phyloP scores from a whole-genome alignment of 2,329 filamentous ascomycete species.

The Fusarium xyrophilum region DNA sequence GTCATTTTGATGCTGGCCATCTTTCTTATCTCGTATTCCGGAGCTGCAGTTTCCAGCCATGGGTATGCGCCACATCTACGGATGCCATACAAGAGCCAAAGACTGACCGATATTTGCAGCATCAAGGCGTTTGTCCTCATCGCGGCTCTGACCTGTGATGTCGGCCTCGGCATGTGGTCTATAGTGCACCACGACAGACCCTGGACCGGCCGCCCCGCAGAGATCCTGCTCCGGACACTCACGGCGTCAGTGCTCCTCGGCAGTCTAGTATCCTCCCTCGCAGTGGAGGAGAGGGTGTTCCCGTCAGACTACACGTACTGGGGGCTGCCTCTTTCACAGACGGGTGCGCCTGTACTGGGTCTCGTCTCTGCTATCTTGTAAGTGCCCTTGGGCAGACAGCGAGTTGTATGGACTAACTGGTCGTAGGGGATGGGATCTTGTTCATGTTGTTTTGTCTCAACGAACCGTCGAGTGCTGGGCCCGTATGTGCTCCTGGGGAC shows the following conservation, averaged over 20 bases:
- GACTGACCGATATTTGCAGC: constrained; percentile 13
- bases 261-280: constrained; percentile 48
- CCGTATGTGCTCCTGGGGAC: constrained; percentile 33
- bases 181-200: constrained; percentile 43
- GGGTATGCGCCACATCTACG: constrained; percentile 25
- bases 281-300: constrained; percentile 48
- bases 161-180: constrained; percentile 47
- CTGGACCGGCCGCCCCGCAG: constrained; percentile 45
- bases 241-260: constrained; percentile 47
- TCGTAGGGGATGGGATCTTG: constrained; percentile 35
- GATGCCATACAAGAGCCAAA: neutral
- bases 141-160: constrained; percentile 44
- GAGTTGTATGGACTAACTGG: constrained; percentile 8
- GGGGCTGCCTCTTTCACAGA: constrained; percentile 42
- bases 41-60: constrained; percentile 29
- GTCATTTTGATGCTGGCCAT: constrained; percentile 45
- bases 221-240: constrained; percentile 43
- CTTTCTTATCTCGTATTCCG: constrained; percentile 42
- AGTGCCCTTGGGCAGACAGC: constrained; percentile 9
- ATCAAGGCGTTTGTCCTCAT: constrained; percentile 44
- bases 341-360: constrained; percentile 46
- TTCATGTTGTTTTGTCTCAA: constrained; percentile 36
- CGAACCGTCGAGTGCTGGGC: constrained; percentile 31
- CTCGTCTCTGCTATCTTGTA: constrained; percentile 49
- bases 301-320: constrained; percentile 48